Evolutionary conservation across 768 basidiomycete genomes (phyloP), one percentile per base, ranked within the genome.

Genomic region (Podaxis sp.): DNA sequence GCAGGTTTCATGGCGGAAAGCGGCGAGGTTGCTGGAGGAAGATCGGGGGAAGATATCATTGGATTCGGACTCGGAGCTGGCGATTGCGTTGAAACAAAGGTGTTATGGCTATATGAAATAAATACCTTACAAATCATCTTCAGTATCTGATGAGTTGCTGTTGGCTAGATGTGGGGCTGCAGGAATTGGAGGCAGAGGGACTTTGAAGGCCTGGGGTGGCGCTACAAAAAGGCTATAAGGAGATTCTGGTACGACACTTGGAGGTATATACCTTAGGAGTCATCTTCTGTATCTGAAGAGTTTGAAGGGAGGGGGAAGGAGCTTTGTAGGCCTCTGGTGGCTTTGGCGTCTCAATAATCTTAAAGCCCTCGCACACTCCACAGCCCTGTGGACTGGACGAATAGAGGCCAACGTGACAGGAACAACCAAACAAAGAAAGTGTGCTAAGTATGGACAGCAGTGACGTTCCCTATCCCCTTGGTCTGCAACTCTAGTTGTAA

Each of bases 401-500:
- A n/a, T n/a, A n/a, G n/a, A n/a, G n/a, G n/a, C n/a, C n/a, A n/a
- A n/a, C n/a, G n/a, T n/a, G n/a, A n/a, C n/a, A n/a, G n/a, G n/a
- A n/a, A n/a, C n/a, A n/a, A n/a, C n/a, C n/a, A n/a, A n/a, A n/a
- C n/a, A n/a, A n/a, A n/a, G n/a, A n/a, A n/a, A n/a, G n/a, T n/a
- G n/a, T n/a, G n/a, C n/a, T n/a, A n/a, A n/a, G n/a, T n/a, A n/a
- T n/a, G n/a, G n/a, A n/a, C n/a, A n/a, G n/a, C n/a, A n/a, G n/a
- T n/a, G n/a, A n/a, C n/a, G n/a, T n/a, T n/a, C n/a, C n/a, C n/a
- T n/a, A n/a, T n/a, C n/a, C n/a, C n/a, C n/a, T n/a, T n/a, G n/a
- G n/a, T n/a, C 0, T 70, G 65, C 4, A 80, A 67, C 64, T 80
- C 76, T 48, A 59, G 56, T 28, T 66, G 37, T 11, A 69, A 68